Base-by-base conservation (phyloP, 163 green algal genomes). In the Volvox carteri region DNA sequence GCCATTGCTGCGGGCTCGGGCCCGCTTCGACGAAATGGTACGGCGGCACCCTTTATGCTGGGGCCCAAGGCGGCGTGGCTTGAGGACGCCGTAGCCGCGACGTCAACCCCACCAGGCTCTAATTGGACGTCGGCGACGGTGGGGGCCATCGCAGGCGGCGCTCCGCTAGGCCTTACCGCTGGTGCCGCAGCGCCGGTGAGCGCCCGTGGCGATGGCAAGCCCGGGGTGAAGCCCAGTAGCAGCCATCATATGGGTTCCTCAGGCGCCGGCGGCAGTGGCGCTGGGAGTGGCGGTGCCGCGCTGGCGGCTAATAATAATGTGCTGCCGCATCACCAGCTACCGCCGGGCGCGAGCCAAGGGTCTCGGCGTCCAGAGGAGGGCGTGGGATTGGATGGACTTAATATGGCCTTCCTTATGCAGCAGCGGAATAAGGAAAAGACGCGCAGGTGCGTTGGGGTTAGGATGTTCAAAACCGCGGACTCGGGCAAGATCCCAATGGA, bases 321-420 rank as follows among this genome's bases (percentile, higher is more conserved):
- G 35, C 33, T 5, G 4, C 14, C 33, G 70, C 14, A 11, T 2
- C 73, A 33, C 14, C 70, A 35, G 37, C 37, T 58, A 39, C 41
- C 70, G 4, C 5, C 25, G 35, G 70, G 70, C 23, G 39, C 70
- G 37, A 41, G 37, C 18, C 37, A 65, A 28, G 70, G 33, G 42
- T 19, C 73, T 7, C 42, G n/a, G 46, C 68, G 75, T 46, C 52
- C 78, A 6, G 78, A 86, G 41, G 68, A 74, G 4, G 83, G 83
- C 7, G 54, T 19, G 28, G 28, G 54, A 19, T 65, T 65, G 54
- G 54, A 65, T 23, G 28, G 54, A 1, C 35, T 88, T 0, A 41
- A 88, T 67, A 46, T 81, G 68, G 33, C 30, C 0, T 28, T 88
- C 19, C 39, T 88, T 19, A 35, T 70, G 35, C 68, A 88, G 83